Evolutionary conservation across 495 filamentous ascomycete species (phyloP).

Genomic region (Penicillium goetzii): DNA sequence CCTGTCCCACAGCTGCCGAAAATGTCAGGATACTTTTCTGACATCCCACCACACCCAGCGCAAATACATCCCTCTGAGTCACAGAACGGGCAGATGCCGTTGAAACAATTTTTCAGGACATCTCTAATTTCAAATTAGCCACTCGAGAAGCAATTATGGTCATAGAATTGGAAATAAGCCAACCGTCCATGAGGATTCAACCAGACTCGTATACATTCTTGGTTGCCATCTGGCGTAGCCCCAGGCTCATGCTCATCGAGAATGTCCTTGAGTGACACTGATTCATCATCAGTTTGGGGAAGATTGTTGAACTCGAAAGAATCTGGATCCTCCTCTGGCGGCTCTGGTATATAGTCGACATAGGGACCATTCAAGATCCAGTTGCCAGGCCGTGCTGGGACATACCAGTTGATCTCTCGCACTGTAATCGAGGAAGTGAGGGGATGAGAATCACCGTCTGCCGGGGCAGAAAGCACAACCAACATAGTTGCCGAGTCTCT

Average conservation of each 20-base stretch:
- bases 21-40: background rate
- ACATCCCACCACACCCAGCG: background rate
- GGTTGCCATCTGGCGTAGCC: too few species aligned
- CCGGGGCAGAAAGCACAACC: too few species aligned
- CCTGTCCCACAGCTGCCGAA: background rate
- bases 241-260: too few species aligned
- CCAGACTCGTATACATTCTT: background rate
- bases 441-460: background rate
- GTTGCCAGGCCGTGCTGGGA: background rate
- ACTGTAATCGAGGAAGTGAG: background rate
- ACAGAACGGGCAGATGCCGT: background rate
- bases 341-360: background rate
- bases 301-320: too few species aligned
- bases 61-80: background rate
- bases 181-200: background rate
- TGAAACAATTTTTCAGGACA: background rate
- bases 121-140: background rate
- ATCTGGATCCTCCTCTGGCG: background rate
- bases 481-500: too few species aligned
- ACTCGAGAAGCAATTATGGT: background rate
- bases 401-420: background rate
- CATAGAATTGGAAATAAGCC: background rate
- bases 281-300: too few species aligned
- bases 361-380: background rate
- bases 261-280: too few species aligned